These are phyloP conservation scores for Stentor roeselii DNA, from an alignment of 73 alveolate genomes.

Conservation along the genomic window DNA sequence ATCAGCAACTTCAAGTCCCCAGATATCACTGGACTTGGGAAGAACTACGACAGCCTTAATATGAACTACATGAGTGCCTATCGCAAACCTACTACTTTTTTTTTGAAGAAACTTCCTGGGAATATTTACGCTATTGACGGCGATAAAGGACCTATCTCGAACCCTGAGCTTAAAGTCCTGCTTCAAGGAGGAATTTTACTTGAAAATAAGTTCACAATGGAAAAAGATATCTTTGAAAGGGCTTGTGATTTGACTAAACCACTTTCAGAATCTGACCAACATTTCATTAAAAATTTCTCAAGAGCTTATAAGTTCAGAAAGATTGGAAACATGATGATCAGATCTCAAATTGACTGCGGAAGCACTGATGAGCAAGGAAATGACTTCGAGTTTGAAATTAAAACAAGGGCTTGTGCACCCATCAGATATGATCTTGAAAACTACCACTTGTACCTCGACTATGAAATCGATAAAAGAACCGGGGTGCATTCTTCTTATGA, in stretches of 20 bases:
- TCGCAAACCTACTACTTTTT: conserved; percentile 78
- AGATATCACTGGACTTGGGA: conserved; percentile 57
- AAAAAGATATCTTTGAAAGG: conserved; percentile 44
- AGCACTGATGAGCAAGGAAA: conserved; percentile 50
- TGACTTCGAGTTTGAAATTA: conserved; percentile 71
- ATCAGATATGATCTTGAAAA: conserved; percentile 74
- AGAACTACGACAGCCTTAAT: conserved; percentile 67
- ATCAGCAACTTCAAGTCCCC: conserved; percentile 73
- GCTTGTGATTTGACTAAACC: conserved; percentile 28
- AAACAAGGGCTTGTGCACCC: conserved; percentile 82
- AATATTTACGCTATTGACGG: conserved; percentile 71
- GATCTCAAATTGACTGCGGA: conserved; percentile 83
- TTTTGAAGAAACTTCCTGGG: conserved; percentile 48
- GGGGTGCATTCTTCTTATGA: conserved; percentile 73
- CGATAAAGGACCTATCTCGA: conserved; percentile 69
- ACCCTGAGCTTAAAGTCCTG: conserved; percentile 61
- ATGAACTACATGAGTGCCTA: conserved; percentile 76
- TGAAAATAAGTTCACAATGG: conserved; percentile 68
- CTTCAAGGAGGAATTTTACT: conserved; percentile 72
- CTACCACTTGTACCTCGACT: conserved; percentile 76
- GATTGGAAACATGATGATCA: conserved; percentile 47
- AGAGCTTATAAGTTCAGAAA: conserved; percentile 16
- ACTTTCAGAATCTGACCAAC: conserved; percentile 35
- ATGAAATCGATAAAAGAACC: conserved; percentile 50
- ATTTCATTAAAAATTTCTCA: conserved; percentile 51